Base-by-base conservation (phyloP, 306 rosid genomes). In the Fagus crenata region DNA sequence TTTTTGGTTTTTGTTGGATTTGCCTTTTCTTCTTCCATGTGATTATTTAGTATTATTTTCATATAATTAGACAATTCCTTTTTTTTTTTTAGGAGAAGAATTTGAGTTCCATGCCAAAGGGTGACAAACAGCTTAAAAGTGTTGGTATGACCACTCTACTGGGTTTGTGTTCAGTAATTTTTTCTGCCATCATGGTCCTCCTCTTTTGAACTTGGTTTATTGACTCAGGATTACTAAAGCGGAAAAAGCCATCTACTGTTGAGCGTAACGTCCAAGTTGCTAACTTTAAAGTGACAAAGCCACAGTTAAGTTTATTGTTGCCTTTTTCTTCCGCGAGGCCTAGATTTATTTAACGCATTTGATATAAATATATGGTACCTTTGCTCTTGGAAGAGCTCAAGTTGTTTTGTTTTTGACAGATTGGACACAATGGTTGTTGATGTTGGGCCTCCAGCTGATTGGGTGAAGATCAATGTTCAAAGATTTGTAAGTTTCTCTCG, bases 391-490 rank as follows among this genome's bases (percentile, higher is more conserved):
- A 33, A 65, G 11, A 37, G 14, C 31, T 65, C 13, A 65, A 63
- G 63, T 82, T 37, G 76, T 36, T 73, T 33, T 81, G 53, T 82
- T 43, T 77, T 39, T 84, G 84, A 46, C 68, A 96, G 99, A 77
- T 85, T 96, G 97, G 99, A 93, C 13, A 85, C 87, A 14, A 78
- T 89, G 49, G 98, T 96, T 63, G 85, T 86, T 81, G 98, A 96
- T 76, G 78, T 93, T 71, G 98, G 99, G 79, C 93, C 92, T 79
- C 98, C 99, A 67, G 99, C 99, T 8, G 98, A 96, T 80, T 96
- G 99, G 99, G 99, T 96, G 78, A 96, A 93, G 87, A 83, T 96
- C 81, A 96, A 92, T 84, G 97, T 96, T 76, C 99, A 87, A 80
- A 91, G 80, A 91, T 91, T 93, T 82, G 99, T 96, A 74, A 87